Base-by-base conservation (phyloP, 345 rosid species). In the Salix koriyanagi region DNA sequence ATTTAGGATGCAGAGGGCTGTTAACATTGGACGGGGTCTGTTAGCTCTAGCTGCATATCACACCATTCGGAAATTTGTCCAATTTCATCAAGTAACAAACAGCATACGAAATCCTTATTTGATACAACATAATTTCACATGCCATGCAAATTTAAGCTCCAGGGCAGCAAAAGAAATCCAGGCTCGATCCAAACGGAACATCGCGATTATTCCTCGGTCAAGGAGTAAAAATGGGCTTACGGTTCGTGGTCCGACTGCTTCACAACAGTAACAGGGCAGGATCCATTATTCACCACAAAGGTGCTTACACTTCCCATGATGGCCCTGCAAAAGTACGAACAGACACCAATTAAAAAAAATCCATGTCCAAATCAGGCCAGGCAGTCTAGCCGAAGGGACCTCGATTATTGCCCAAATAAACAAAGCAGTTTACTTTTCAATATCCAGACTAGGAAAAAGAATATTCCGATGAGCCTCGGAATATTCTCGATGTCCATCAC, bases 251-350 rank as follows among this genome's bases (percentile, higher is more conserved):
- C 87, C 23, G 70, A 1, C 15, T 69, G 61, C 86, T 93, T 93
- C 71, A 93, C 97, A 21, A 91, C 94, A 0, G 94, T 91, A 26
- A 93, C 86, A 32, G 97, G 96, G 82, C 97, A 93, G 7, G 79
- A n/a, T 9, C 89, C 92, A 42, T 80, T 88, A 79, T 89, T 90
- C 81, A 90, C 92, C 66, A 91, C 94, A 79, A 86, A 84, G 87
- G 88, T 92, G 90, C 97, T 92, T 7, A 92, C 96, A 75, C 97
- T 90, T 69, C 97, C 97, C 87, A 91, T 36, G 64, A 92, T 90
- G 73, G 83, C 92, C 85, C 92, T 91, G 87, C 65, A 75, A 65
- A n/a, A 7, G 46, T 19, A 58, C 28, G 66, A 15, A 32, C 26
- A 19, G 6, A 16, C n/a, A 60, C 6, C 26, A 6, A 18, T 42